Base-by-base conservation (phyloP, 306 rosid genomes). In the Castanospermum australe region DNA sequence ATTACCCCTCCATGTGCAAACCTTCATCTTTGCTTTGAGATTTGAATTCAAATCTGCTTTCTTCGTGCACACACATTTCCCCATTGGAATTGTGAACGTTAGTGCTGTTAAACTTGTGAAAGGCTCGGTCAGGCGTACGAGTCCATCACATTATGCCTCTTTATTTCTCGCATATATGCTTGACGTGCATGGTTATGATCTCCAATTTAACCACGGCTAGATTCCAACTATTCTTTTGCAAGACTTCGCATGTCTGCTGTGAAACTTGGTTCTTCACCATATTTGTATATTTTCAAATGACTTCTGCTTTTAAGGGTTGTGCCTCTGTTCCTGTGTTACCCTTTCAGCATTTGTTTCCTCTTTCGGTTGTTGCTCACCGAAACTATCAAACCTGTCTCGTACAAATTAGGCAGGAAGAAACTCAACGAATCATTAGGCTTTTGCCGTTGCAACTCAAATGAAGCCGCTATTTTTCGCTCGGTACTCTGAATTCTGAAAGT, bases 1-100 rank as follows among this genome's bases (percentile, higher is more conserved):
- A 60, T 45, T 54, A 21, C 69, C 36, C 15, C 4, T 66, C 51
- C 86, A 83, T 79, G 93, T 88, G 93, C 88, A 77, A 28, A 45
- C 84, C 24, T 38, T 48, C 17, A 10, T 82, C 60, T 51, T 54
- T 11, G 36, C 60, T 39, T 79, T 24, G 69, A 77, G 79, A 60
- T 85, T 62, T 82, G 86, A 82, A 75, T 85, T 78, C 76, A 83
- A 71, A 83, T 71, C 61, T 55, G 25, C 7, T 51, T 48, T 0
- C 28, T 36, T 33, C 32, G 73, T 39, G 54, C 56, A 54, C 75
- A 35, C 59, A 51, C 45, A 54, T 35, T 52, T 25, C 56, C 30
- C 52, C 69, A 32, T 77, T 77, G 67, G 77, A 47, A 77, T 22
- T 28, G 56, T 84, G 51, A 52, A 72, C 64, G 54, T 18, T 20